phyloP scores from a whole-genome alignment of 805 yeast species.

The Wickerhamiella siamensis region DNA sequence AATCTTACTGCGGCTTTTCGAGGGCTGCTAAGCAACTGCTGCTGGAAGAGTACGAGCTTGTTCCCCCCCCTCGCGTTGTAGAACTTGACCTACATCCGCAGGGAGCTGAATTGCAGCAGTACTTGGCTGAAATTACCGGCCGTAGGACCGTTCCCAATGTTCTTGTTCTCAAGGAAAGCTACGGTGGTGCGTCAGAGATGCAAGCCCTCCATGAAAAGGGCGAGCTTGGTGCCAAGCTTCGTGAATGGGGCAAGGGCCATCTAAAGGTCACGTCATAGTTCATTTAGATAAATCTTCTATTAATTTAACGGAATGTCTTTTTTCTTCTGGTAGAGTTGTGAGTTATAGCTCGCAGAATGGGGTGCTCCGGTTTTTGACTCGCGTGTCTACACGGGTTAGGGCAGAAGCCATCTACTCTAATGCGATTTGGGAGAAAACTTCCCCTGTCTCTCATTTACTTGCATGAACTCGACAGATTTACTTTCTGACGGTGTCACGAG shows the following conservation, averaged over 20 bases:
- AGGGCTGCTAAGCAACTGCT: slow-evolving; percentile 54
- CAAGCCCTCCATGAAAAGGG: slow-evolving; percentile 43
- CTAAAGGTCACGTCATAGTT: too few relatives aligned
- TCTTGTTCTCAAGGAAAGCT: slow-evolving; percentile 53
- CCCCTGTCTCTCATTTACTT: neutral
- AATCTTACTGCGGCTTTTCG: slow-evolving; percentile 59
- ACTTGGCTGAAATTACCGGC: slow-evolving; percentile 54
- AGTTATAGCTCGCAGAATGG: too few relatives aligned
- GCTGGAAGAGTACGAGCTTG: slow-evolving; percentile 45
- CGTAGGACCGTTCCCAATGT: slow-evolving; percentile 86
- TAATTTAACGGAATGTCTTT: too few relatives aligned
- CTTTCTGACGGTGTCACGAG: neutral
- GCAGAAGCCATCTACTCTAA: neutral
- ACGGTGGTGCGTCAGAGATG: slow-evolving; percentile 87
- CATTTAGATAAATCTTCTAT: too few relatives aligned
- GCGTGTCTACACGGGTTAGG: neutral
- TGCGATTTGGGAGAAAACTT: neutral
- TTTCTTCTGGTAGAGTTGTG: too few relatives aligned
- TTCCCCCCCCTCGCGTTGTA: slow-evolving; percentile 58
- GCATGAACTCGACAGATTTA: slow-evolving; percentile 1
- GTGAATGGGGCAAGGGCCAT: slow-evolving; percentile 35
- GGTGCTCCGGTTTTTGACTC: too few relatives aligned
- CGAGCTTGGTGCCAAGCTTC: slow-evolving; percentile 36
- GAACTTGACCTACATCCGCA: slow-evolving; percentile 72
- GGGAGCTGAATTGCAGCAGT: slow-evolving; percentile 62